Evolutionary conservation across 495 filamentous ascomycete genomes (phyloP), one percentile per base, ranked within the genome.

Genomic region (Neurospora sp.): DNA sequence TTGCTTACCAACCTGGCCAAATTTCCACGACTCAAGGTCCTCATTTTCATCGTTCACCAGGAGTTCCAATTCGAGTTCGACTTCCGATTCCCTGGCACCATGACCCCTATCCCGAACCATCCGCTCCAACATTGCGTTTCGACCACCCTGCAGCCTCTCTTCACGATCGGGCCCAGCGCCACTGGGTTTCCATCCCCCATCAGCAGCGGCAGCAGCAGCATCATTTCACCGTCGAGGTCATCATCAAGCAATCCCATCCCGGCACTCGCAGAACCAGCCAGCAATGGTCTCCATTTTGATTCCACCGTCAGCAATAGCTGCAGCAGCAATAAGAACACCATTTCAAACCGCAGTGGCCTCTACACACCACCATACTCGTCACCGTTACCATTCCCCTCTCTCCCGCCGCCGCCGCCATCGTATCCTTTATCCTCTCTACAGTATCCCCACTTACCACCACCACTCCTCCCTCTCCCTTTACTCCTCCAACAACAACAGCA

Each of bases 31-130:
- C 82, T 86, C 18, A 79, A 81, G 72, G 81, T 78, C 70, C 81
- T 86, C 72, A 78, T 85, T 48, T 81, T 86, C 18, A 76, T 85
- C 12, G 83, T 86, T 12, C 84, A 85, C 74, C 84, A 86, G 71
- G 83, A 84, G 66, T 85, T 84, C 48, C 80, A 83, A 69, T 85
- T 86, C 71, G 81, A 84, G 46, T 79, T 85, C 48, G 81, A 83
- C 71, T 82, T 81, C 35, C 77, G 79, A n/a, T 80, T 76, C 41
- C 77, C 77, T 14, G 75, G 75, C 14, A 75, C 75, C 12, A 71
- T 81, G 75, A 77, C 75, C 16, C 78, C 78, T 6, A 77, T 79
- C 38, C 74, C 76, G 16, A 72, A 69, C 40, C 37, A 59, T 11
- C 4, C n/a, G 5, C 69, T 18, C 7, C 37, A 59, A 69, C 44